These are phyloP conservation scores for Cnidoscolus chayamansa DNA, from an alignment of 441 rosid genomes.

Conservation along the genomic window DNA sequence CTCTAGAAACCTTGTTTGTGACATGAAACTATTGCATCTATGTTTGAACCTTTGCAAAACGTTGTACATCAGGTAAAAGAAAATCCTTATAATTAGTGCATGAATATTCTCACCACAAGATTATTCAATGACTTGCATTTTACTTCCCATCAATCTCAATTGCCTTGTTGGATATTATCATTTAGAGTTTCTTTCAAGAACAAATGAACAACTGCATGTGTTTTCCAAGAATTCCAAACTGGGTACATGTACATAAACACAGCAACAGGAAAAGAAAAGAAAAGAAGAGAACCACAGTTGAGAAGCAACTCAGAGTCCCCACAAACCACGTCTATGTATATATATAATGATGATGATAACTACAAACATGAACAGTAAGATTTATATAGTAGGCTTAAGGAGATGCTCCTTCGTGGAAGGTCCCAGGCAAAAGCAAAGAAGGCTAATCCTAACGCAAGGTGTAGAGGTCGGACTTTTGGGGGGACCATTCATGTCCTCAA, in stretches of 20 bases:
- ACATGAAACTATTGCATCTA: background rate
- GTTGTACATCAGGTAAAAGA: background rate
- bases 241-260: background rate
- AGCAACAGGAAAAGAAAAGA: background rate
- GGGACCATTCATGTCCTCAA: slow-evolving; percentile 40
- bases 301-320: background rate
- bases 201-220: background rate
- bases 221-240: slow-evolving; percentile 2
- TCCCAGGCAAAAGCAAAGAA: slow-evolving; percentile 26
- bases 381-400: no score
- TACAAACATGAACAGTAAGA: background rate
- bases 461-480: slow-evolving; percentile 26
- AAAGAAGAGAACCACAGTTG: background rate
- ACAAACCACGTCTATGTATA: background rate
- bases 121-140: background rate
- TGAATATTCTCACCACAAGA: background rate
- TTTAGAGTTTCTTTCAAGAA: background rate
- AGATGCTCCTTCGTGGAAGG: slow-evolving; percentile 27
- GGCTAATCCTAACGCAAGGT: slow-evolving; percentile 36
- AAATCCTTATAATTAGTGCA: no score
- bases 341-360: slow-evolving; percentile 9
- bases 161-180: background rate
- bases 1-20: background rate
- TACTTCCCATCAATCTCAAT: background rate
- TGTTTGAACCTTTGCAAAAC: background rate